Conservation (phyloP, 2,329 filamentous ascomycete species). For the Aspergillus sp. region DNA sequence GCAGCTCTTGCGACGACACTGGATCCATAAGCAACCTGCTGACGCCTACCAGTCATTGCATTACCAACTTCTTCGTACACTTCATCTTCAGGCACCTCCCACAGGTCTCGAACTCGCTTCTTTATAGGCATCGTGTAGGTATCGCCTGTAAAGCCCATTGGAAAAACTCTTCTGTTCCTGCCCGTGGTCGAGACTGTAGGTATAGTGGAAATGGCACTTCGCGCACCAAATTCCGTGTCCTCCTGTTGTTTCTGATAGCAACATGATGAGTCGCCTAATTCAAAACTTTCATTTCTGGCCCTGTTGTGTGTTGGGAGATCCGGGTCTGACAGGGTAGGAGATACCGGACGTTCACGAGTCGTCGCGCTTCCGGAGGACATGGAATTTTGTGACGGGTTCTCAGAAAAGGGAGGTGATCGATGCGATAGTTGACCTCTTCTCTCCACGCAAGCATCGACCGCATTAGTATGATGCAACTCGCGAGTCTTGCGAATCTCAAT, state of each 20-base stretch:
- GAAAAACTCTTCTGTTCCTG: neutral
- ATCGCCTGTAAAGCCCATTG: neutral
- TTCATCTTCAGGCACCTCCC: slow-evolving; percentile 12
- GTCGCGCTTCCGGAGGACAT: neutral
- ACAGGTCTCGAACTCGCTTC: neutral
- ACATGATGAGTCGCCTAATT: too few relatives aligned
- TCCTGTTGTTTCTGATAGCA: too few relatives aligned
- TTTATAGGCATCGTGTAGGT: neutral
- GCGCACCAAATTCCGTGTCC: too few relatives aligned
- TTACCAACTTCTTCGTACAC: slow-evolving; percentile 17
- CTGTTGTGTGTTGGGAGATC: slow-evolving; percentile 16
- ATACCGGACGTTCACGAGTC: slow-evolving; percentile 2
- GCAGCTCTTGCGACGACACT: neutral
- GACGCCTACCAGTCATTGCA: slow-evolving; percentile 11
- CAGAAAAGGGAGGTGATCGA: neutral
- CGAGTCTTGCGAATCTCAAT: neutral
- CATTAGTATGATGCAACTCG: neutral
- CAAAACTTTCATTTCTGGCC: neutral
- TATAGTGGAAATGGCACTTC: too few relatives aligned
- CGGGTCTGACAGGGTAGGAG: slow-evolving; percentile 18
- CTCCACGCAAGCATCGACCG: neutral
- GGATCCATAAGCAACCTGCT: slow-evolving; percentile 10
- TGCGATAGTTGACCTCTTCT: neutral
- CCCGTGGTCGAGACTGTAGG: too few relatives aligned
- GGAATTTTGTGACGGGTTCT: neutral